Conservation (phyloP, 495 filamentous ascomycete genomes). For the Daldinia caldariorum region DNA sequence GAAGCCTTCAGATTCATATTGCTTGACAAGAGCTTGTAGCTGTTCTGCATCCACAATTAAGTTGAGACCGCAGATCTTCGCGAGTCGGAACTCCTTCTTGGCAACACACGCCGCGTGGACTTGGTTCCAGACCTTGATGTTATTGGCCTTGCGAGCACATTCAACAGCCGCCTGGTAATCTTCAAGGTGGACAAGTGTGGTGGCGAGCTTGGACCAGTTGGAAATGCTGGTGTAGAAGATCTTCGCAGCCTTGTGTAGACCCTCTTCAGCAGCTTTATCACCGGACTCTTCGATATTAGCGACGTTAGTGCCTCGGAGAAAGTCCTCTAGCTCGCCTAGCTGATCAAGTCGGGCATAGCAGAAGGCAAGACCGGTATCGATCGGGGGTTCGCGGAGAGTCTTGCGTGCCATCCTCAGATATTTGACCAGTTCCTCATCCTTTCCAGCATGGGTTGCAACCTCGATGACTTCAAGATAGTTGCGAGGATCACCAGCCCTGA, state of each 20-base stretch:
- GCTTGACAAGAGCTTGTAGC: conserved; percentile 88
- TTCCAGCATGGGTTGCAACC: conserved; percentile 92
- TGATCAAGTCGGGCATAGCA: conserved; percentile 91
- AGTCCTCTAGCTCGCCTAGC: conserved; percentile 94
- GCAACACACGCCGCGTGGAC: conserved; percentile 96
- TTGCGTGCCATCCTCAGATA: conserved; percentile 97
- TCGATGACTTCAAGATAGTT: conserved; percentile 98
- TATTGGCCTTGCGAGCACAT: conserved; percentile 98
- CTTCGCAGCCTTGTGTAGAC: conserved; percentile 95
- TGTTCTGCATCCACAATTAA: conserved; percentile 99
- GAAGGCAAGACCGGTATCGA: conserved; percentile 94
- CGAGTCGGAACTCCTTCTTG: conserved; percentile 99
- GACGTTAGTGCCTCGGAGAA: conserved; percentile 92
- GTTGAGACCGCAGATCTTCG: conserved; percentile 99
- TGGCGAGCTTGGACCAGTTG: conserved; percentile 99
- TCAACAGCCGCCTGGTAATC: conserved; percentile 99
- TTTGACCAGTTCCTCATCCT: conserved; percentile 98
- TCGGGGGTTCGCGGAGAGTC: conserved; percentile 90
- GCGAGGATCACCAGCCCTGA: conserved; percentile 89
- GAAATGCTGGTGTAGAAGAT: conserved; percentile 99
- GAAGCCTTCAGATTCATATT: conserved; percentile 97
- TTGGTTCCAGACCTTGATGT: conserved; percentile 99
- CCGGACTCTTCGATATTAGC: conserved; percentile 94
- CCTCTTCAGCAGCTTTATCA: conserved; percentile 97
- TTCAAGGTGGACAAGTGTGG: conserved; percentile 92